Conservation (phyloP, 169 alveolate genomes). For the Cardiosporidium cionae region DNA sequence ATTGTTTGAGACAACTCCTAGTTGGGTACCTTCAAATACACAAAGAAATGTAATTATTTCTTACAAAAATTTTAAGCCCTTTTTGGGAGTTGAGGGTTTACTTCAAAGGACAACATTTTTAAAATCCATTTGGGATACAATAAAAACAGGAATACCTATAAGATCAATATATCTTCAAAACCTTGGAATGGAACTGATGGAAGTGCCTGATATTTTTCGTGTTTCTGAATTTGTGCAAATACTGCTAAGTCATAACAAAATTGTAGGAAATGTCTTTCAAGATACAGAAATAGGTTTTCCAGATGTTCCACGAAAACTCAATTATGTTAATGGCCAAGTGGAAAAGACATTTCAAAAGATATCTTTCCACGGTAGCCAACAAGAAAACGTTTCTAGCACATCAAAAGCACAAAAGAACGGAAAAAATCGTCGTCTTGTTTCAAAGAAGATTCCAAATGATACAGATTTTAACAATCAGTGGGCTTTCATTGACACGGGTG, state of each 20-base stretch:
- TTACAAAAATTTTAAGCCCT: slow-evolving; percentile 29
- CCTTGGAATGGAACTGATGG: slow-evolving; percentile 40
- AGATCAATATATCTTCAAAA: slow-evolving; percentile 39
- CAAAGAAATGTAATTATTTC: slow-evolving; percentile 34
- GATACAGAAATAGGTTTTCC: not conserved
- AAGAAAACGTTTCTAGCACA: too few species aligned
- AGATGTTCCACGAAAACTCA: not conserved
- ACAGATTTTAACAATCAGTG: slow-evolving; percentile 1
- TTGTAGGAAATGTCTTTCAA: not conserved
- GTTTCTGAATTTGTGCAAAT: slow-evolving; percentile 16
- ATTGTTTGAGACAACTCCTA: too few species aligned
- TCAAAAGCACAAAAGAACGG: not conserved
- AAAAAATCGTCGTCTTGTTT: not conserved
- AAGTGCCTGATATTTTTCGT: slow-evolving; percentile 32
- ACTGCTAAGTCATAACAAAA: not conserved
- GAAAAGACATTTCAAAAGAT: too few species aligned
- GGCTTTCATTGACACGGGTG: not conserved
- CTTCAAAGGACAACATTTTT: slow-evolving; percentile 26
- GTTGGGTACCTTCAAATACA: too few species aligned
- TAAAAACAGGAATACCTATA: not conserved
- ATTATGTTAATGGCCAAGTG: not conserved
- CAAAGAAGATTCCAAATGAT: slow-evolving; percentile 8
- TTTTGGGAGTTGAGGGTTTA: slow-evolving; percentile 30
- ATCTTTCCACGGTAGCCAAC: not conserved
- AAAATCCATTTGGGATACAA: slow-evolving; percentile 2